phyloP scores from a whole-genome alignment of 2,329 filamentous ascomycete species.

The Elsinoe perseae region DNA sequence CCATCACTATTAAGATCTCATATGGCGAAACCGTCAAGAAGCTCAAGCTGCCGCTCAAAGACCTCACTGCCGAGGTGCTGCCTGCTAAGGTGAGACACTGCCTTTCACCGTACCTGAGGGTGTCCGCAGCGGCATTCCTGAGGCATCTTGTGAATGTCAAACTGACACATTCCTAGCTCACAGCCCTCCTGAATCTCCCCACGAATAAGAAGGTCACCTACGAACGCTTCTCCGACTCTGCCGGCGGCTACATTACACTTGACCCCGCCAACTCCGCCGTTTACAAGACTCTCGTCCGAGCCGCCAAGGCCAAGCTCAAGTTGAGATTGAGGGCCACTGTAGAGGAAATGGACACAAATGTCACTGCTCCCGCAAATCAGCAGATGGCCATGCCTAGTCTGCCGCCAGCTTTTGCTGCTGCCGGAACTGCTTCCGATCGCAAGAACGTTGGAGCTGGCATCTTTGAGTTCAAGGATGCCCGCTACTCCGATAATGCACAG shows the following conservation, averaged over 20 bases:
- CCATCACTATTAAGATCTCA: conserved; percentile 78
- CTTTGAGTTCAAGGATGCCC: conserved; percentile 33
- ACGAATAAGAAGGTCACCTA: conserved; percentile 57
- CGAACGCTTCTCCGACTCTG: conserved; percentile 93
- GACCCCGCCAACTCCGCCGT: conserved; percentile 69
- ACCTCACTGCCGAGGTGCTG: conserved; percentile 66
- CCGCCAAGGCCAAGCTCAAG: conserved; percentile 97
- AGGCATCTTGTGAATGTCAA: conserved; percentile 19
- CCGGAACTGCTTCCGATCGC: conserved; percentile 21
- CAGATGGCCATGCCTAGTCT: conserved; percentile 19
- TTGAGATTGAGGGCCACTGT: conserved; percentile 62
- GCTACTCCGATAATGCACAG: conserved; percentile 24
- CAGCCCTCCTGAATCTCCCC: conserved; percentile 58
- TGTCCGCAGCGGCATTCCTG: conserved; percentile 19
- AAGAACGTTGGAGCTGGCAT: conserved; percentile 31
- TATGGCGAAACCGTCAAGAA: conserved; percentile 68
- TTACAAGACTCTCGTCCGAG: conserved; percentile 94
- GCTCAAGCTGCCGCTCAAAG: conserved; percentile 82
- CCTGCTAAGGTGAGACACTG: conserved; percentile 68
- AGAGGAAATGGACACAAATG: conserved; percentile 16
- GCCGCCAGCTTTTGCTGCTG: conserved; percentile 23
- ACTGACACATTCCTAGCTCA: conserved; percentile 49
- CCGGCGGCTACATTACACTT: conserved; percentile 69
- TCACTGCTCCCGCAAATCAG: conserved; percentile 11
- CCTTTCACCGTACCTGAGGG: conserved; percentile 6